Evolutionary conservation across 331 rosid genomes (phyloP), one percentile per base, ranked within the genome.

Genomic region (Rhamnella rubrinervis): DNA sequence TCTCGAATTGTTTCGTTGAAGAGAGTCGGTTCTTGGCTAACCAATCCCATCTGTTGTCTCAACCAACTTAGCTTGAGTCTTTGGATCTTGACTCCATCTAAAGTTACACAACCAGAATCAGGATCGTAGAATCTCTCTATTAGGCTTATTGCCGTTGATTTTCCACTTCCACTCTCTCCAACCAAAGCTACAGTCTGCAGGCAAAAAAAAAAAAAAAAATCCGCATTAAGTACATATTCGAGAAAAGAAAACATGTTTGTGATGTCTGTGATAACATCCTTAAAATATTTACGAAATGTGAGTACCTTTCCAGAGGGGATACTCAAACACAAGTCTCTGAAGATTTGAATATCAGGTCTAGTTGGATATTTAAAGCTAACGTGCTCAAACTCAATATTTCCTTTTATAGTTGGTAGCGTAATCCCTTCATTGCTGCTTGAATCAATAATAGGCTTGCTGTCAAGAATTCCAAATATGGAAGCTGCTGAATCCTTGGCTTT

Each of bases 91-190:
- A 75, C 76, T 60, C 89, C 87, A 71, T 84, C 92, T 46, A 87
- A 64, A 23, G 73, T 87, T 59, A 87, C 82, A 52, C 67, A 59
- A 65, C 92, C 89, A 17, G 84, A 78, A 80, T 84, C 74, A 5
- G 81, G 89, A 8, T 87, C 83, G 56, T 87, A 82, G 78, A 87
- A 84, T 66, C 89, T 82, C 63, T 84, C 85, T 63, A 87, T 55
- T 79, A 87, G 41, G 11, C 85, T 84, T 63, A 87, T 80, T 73
- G 82, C 78, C 6, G 89, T 84, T 13, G 92, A 87, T 25, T 87
- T 87, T 64, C 92, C 92, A 50, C 92, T 80, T 68, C 92, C 89
- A 68, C 89, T 82, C 65, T 87, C 92, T 8, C 92, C 89, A 8
- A 84, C 92, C 10, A 87, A 70, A 26, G 87, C 89, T 47, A 80